Evolutionary conservation across 2,329 filamentous ascomycete genomes (phyloP).

Genomic region (Fusarium sp.): DNA sequence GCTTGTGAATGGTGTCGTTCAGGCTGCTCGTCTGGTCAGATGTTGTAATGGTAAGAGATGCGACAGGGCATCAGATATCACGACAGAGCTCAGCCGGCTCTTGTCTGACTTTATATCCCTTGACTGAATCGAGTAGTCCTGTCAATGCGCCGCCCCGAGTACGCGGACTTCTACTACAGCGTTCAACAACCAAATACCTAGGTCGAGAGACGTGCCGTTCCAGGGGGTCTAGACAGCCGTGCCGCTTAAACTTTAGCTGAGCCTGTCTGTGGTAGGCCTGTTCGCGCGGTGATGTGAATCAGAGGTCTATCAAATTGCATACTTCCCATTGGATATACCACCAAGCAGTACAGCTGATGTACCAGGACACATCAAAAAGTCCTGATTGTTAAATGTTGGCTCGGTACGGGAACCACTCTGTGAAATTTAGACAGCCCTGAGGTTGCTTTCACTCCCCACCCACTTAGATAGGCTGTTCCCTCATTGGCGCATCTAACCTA

Average conservation of each 20-base stretch:
- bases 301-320: slow-evolving; percentile 4
- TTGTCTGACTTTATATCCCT: background rate
- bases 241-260: slow-evolving; percentile 6
- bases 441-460: slow-evolving; percentile 18
- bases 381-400: background rate
- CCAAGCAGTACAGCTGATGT: background rate
- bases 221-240: slow-evolving; percentile 1
- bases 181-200: background rate
- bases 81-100: background rate
- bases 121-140: background rate
- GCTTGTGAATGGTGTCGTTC: slow-evolving; percentile 1
- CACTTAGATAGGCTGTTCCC: background rate
- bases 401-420: background rate
- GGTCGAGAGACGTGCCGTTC: background rate
- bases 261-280: slow-evolving; percentile 9
- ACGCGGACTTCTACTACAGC: background rate
- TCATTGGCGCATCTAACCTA: slow-evolving; percentile 29
- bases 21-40: background rate
- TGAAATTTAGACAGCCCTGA: slow-evolving; percentile 16
- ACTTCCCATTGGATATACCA: background rate
- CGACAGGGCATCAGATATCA: background rate
- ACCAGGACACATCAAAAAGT: background rate
- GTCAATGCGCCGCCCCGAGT: background rate
- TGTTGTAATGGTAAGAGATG: background rate
- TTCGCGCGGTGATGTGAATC: slow-evolving; percentile 5